phyloP scores from a whole-genome alignment of 345 rosid genomes.

The Salix purpurea region DNA sequence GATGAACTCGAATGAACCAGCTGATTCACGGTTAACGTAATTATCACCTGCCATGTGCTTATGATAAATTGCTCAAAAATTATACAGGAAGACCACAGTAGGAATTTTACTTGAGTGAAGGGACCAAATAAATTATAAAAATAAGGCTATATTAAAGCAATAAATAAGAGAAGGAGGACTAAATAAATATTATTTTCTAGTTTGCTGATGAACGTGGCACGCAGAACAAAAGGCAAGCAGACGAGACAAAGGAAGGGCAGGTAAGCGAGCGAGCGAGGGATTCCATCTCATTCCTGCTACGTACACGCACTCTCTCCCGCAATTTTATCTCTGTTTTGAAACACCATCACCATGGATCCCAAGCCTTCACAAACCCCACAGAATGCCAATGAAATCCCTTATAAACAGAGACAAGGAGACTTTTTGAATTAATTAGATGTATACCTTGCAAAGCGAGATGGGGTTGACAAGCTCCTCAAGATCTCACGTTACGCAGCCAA shows the following conservation, averaged over 20 bases:
- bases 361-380: not conserved
- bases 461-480: constrained; percentile 87
- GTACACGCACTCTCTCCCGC: not conserved
- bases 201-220: not conserved
- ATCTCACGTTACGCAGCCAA: constrained; percentile 85
- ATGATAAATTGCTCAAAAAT: too few species aligned
- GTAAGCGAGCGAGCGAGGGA: not conserved
- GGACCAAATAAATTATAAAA: too few species aligned
- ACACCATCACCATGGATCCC: not conserved
- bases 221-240: not conserved
- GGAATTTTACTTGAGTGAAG: too few species aligned
- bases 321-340: not conserved
- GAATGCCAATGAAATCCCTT: not conserved
- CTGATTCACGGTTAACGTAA: too few species aligned
- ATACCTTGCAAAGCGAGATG: constrained; percentile 58
- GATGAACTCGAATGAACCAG: too few species aligned
- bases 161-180: too few species aligned
- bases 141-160: too few species aligned
- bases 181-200: too few species aligned
- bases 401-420: constrained; percentile 1
- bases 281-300: not conserved
- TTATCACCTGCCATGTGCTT: too few species aligned
- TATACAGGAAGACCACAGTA: too few species aligned
- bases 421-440: constrained; percentile 47
- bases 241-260: not conserved